phyloP scores from a whole-genome alignment of 768 basidiomycete genomes.

The Russula olivacea region DNA sequence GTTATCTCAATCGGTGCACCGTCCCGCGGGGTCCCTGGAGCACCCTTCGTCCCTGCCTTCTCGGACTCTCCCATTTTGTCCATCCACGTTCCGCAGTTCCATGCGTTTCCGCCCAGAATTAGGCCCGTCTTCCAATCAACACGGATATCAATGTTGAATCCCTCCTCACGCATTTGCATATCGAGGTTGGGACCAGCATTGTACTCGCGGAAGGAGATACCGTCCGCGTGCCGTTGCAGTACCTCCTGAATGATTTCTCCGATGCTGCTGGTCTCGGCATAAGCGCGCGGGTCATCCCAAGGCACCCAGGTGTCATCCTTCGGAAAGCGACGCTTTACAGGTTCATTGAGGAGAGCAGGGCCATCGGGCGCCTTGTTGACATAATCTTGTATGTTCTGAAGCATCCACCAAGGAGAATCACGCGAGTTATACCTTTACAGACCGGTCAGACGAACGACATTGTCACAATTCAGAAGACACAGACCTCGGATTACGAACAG shows the following conservation, averaged over 20 bases:
- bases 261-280: conserved; percentile 71
- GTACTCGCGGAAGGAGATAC: conserved; percentile 92
- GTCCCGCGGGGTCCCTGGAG: conserved; percentile 94
- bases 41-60: conserved; percentile 88
- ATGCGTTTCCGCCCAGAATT: conserved; percentile 76
- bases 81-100: conserved; percentile 96
- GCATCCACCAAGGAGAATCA: conserved; percentile 99
- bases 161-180: conserved; percentile 89
- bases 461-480: conserved; percentile 20
- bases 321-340: conserved; percentile 90
- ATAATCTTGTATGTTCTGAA: conserved; percentile 98
- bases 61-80: conserved; percentile 96
- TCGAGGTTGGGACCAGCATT: conserved; percentile 97
- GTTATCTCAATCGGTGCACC: conserved; percentile 96
- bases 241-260: conserved; percentile 98
- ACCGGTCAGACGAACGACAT: background rate
- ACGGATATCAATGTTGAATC: conserved; percentile 87
- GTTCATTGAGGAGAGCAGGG: conserved; percentile 67
- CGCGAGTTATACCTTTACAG: conserved; percentile 79
- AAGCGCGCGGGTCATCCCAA: conserved; percentile 84
- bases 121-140: conserved; percentile 97
- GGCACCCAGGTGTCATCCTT: conserved; percentile 88
- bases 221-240: conserved; percentile 85
- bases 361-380: conserved; percentile 80
- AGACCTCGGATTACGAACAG: conserved; percentile 74